These are phyloP conservation scores for Flaveria sonorensis DNA, from an alignment of 129 eudicot genomes.

Conservation along the genomic window DNA sequence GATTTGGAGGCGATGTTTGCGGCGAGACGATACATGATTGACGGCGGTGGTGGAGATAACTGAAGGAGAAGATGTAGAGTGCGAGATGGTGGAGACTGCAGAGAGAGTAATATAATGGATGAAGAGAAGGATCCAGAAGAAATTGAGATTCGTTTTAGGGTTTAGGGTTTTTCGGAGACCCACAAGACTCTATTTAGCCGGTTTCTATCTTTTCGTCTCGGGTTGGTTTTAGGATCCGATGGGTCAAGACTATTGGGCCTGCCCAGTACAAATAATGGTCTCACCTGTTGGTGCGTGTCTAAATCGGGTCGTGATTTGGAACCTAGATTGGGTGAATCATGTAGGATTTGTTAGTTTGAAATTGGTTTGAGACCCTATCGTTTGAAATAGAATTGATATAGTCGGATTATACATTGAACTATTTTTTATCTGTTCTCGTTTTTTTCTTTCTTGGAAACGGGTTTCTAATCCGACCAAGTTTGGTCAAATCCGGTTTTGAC, in stretches of 20 bases:
- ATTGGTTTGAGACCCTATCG: too few relatives aligned
- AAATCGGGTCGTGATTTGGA: too few relatives aligned
- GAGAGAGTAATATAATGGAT: neutral
- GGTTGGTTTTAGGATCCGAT: slow-evolving; percentile 17
- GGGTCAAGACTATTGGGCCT: slow-evolving; percentile 3
- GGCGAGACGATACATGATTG: slow-evolving; percentile 59
- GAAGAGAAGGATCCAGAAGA: slow-evolving; percentile 52
- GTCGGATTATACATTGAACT: too few relatives aligned
- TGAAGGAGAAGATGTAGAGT: neutral
- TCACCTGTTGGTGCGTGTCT: too few relatives aligned
- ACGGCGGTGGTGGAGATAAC: neutral
- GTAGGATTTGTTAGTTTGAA: too few relatives aligned
- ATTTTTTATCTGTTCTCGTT: too few relatives aligned
- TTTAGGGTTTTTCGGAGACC: slow-evolving; percentile 56
- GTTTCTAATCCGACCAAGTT: too few relatives aligned
- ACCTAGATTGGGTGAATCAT: too few relatives aligned
- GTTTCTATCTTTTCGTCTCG: slow-evolving; percentile 8
- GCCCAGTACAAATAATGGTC: too few relatives aligned
- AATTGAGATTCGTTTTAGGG: slow-evolving; percentile 40
- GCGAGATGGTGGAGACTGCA: slow-evolving; percentile 15
- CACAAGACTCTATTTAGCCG: slow-evolving; percentile 14
- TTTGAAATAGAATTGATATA: too few relatives aligned
- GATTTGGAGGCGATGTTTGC: slow-evolving; percentile 56
- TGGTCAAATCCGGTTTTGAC: too few relatives aligned
- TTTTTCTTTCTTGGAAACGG: too few relatives aligned